A percentile compares a stretch with the other conserved stretches of the same genome.
phyloP scores from a whole-genome alignment of 805 yeast species.

The Candida xyloterini region DNA sequence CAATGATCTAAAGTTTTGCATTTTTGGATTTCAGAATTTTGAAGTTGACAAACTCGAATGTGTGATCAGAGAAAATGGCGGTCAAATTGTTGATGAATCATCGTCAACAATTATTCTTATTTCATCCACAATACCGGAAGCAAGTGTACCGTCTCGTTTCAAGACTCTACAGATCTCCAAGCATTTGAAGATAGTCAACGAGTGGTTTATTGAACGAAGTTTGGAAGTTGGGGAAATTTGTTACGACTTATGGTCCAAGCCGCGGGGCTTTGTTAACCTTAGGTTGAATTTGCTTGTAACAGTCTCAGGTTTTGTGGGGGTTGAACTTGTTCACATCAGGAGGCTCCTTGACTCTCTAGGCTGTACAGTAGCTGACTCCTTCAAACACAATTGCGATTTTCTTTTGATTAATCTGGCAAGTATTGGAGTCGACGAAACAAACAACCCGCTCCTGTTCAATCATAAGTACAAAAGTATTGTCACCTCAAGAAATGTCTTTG shows the following conservation, averaged over 20 bases:
- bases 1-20: neutral
- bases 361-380: slow-evolving; percentile 45
- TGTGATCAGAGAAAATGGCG: neutral
- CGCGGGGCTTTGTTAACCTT: slow-evolving; percentile 25
- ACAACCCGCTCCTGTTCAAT: neutral
- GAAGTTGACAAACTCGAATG: neutral
- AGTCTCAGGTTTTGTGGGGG: slow-evolving; percentile 30
- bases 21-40: neutral
- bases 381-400: slow-evolving; percentile 52
- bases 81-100: slow-evolving; percentile 7
- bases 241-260: slow-evolving; percentile 30
- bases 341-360: slow-evolving; percentile 58
- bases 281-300: slow-evolving; percentile 33
- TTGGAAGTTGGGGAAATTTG: slow-evolving; percentile 19
- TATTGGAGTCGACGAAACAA: slow-evolving; percentile 31
- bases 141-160: slow-evolving; percentile 19
- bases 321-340: slow-evolving; percentile 35
- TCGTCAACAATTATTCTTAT: slow-evolving; percentile 37
- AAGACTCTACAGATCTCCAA: slow-evolving; percentile 13
- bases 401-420: slow-evolving; percentile 52
- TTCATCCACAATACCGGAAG: slow-evolving; percentile 22
- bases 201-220: slow-evolving; percentile 35
- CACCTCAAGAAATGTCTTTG: neutral
- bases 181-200: slow-evolving; percentile 30
- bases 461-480: neutral